phyloP scores from a whole-genome alignment of 768 basidiomycete genomes.

The Tubosaeta brunneosetosa region DNA sequence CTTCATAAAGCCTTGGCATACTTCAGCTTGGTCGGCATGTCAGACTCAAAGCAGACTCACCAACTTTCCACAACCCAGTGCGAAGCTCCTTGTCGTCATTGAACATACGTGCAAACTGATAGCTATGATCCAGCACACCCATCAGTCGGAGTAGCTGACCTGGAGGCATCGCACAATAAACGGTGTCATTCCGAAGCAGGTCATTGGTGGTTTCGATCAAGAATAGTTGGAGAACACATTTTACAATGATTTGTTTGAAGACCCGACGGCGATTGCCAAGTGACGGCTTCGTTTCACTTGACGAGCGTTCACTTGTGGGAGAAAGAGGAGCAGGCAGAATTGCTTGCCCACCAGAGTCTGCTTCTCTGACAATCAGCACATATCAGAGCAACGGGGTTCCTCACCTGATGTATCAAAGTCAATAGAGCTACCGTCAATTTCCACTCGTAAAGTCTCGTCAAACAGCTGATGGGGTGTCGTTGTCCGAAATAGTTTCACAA shows the following conservation, averaged over 20 bases:
- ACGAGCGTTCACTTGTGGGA: conserved; percentile 56
- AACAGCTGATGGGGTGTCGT: conserved; percentile 97
- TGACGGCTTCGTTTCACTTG: conserved; percentile 47
- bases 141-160: conserved; percentile 90
- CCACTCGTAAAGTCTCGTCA: conserved; percentile 84
- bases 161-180: conserved; percentile 92
- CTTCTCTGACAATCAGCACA: conserved; percentile 5
- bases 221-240: conserved; percentile 95
- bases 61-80: conserved; percentile 98
- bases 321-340: conserved; percentile 88
- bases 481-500: conserved; percentile 94
- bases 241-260: conserved; percentile 99
- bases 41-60: conserved; percentile 45
- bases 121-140: conserved; percentile 94
- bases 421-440: conserved; percentile 58
- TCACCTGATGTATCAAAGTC: conserved; percentile 50
- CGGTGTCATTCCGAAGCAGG: conserved; percentile 83
- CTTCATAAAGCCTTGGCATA: conserved; percentile 91
- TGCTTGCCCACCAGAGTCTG: conserved; percentile 57
- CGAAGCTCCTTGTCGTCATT: conserved; percentile 98
- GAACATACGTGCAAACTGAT: conserved; percentile 95
- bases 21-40: conserved; percentile 3
- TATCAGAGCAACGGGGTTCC: conserved; percentile 3
- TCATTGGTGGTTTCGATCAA: conserved; percentile 98
- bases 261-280: conserved; percentile 71